Percentiles rank a stretch among this genome's conserved stretches.
phyloP scores from a whole-genome alignment of 345 rosid species.

The Salix koriyanagi region DNA sequence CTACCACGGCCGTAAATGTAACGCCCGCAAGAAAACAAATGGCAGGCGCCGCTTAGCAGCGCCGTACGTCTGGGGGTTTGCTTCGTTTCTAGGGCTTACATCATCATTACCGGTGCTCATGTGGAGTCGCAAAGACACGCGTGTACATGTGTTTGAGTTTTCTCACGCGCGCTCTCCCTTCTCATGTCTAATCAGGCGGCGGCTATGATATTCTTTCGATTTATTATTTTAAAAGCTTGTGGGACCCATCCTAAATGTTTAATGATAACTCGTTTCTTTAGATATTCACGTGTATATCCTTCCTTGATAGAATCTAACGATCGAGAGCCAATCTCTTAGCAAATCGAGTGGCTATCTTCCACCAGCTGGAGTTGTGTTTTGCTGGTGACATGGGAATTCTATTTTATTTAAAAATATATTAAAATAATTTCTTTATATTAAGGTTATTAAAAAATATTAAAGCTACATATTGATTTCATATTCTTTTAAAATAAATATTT shows the following conservation, averaged over 20 bases:
- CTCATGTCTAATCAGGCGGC: conserved; percentile 24
- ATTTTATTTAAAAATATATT: too few species aligned
- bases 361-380: too few species aligned
- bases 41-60: conserved; percentile 21
- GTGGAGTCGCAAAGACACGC: not conserved
- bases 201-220: conserved; percentile 1
- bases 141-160: too few species aligned
- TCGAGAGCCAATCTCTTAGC: not conserved
- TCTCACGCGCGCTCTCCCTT: not conserved
- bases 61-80: not conserved
- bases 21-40: not conserved
- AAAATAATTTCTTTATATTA: too few species aligned
- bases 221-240: not conserved
- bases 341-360: too few species aligned
- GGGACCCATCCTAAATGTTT: not conserved
- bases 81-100: conserved; percentile 12
- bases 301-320: not conserved
- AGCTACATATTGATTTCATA: too few species aligned
- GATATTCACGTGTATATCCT: conserved; percentile 3
- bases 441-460: too few species aligned
- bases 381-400: too few species aligned
- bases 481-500: too few species aligned
- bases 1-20: not conserved
- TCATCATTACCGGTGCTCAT: conserved; percentile 7
- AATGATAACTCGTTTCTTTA: not conserved